These are phyloP conservation scores for Apiospora sp. DNA, from an alignment of 2,329 filamentous ascomycete genomes.

Conservation along the genomic window DNA sequence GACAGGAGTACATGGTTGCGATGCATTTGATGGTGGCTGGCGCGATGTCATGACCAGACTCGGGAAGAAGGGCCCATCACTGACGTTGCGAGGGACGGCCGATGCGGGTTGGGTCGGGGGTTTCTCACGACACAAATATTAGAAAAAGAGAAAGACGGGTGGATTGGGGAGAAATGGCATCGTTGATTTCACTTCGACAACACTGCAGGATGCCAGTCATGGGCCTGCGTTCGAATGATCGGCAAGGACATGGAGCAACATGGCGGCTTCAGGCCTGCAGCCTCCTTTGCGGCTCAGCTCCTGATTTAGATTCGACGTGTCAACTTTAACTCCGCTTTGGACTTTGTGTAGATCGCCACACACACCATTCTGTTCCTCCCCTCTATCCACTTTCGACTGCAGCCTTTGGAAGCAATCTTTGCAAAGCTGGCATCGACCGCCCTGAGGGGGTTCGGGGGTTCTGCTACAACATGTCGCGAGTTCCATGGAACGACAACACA, in stretches of 20 bases:
- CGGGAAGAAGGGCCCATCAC: not conserved
- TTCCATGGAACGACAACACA: not conserved
- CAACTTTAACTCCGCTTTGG: conserved; percentile 5
- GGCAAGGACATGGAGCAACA: too few relatives aligned
- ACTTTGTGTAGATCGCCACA: not conserved
- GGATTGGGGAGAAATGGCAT: not conserved
- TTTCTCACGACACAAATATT: not conserved
- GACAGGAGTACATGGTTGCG: not conserved
- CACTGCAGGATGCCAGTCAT: not conserved
- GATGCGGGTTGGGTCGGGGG: not conserved
- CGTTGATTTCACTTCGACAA: not conserved
- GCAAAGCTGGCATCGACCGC: not conserved
- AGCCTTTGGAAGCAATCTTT: not conserved
- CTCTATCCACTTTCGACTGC: not conserved
- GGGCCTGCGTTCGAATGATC: not conserved
- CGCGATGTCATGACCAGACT: not conserved
- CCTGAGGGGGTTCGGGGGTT: not conserved
- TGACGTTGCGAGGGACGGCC: too few relatives aligned
- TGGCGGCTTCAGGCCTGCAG: too few relatives aligned
- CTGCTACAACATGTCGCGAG: not conserved
- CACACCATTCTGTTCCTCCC: not conserved
- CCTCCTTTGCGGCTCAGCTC: too few relatives aligned
- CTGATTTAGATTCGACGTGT: not conserved
- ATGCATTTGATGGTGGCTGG: not conserved
- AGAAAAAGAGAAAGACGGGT: not conserved